Evolutionary conservation across 202 grass and related monocot genomes (phyloP).

Genomic region (Elaeis oleifera): DNA sequence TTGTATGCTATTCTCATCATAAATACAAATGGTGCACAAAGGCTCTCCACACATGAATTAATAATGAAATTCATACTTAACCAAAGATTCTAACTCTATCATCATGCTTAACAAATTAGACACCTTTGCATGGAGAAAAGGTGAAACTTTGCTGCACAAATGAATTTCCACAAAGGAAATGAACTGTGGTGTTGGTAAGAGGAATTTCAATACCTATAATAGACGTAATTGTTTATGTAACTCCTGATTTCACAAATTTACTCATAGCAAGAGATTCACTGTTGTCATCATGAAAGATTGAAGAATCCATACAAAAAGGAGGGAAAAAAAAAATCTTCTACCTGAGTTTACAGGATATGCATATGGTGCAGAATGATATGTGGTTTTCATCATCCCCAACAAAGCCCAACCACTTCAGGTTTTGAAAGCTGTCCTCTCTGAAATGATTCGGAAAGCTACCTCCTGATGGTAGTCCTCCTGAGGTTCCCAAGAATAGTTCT

Average conservation of each 20-base stretch:
- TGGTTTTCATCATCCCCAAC: not conserved
- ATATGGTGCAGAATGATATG: not conserved
- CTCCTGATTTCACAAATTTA: not conserved
- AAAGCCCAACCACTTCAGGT: constrained; percentile 1
- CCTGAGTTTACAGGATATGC: constrained; percentile 7
- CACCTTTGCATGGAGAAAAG: no score
- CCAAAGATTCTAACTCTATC: no score
- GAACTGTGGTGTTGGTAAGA: not conserved
- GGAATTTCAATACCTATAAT: not conserved
- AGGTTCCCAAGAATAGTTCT: not conserved
- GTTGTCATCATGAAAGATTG: not conserved
- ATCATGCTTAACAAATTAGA: no score
- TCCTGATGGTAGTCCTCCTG: constrained; percentile 3
- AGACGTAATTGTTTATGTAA: not conserved
- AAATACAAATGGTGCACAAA: no score
- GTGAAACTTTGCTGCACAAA: no score
- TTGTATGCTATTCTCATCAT: no score
- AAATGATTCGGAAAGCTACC: constrained; percentile 6
- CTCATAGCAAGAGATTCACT: not conserved
- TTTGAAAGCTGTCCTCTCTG: not conserved
- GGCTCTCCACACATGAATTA: no score
- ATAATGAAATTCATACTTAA: no score
- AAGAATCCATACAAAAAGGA: not conserved
- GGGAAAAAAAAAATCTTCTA: not conserved
- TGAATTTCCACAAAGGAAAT: no score